Percentiles rank a stretch among this genome's conserved stretches.
Evolutionary conservation across 768 basidiomycete genomes (phyloP).

Genomic region (Sarcodon aspratus): DNA sequence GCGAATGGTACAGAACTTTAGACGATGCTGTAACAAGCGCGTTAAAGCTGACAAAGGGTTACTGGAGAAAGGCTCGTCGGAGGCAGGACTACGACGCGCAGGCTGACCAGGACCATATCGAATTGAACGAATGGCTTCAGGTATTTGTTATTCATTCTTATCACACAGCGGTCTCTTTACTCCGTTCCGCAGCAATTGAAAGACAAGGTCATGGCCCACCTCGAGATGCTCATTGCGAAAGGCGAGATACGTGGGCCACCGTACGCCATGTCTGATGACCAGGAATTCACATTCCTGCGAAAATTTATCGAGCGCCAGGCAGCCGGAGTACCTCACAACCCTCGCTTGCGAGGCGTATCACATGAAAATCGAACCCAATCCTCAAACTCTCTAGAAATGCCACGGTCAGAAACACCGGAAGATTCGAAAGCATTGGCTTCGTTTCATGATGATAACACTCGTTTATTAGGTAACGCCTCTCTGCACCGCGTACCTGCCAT

Average conservation of each 20-base stretch:
- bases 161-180: neutral
- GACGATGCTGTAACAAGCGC: conserved; percentile 73
- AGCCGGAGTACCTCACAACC: conserved; percentile 68
- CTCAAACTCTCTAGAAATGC: conserved; percentile 7
- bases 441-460: conserved; percentile 10
- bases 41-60: conserved; percentile 76
- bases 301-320: conserved; percentile 77
- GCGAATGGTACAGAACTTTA: conserved; percentile 74
- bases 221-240: conserved; percentile 81
- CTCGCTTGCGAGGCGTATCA: conserved; percentile 50
- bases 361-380: conserved; percentile 8
- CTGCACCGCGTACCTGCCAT: neutral
- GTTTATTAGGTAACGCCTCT: conserved; percentile 9
- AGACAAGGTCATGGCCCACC: conserved; percentile 82
- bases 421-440: conserved; percentile 11
- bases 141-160: neutral
- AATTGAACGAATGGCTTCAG: conserved; percentile 69
- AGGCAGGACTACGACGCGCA: conserved; percentile 79
- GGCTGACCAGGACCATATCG: conserved; percentile 85
- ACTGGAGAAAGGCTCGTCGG: conserved; percentile 67
- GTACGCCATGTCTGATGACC: conserved; percentile 69
- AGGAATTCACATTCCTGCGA: conserved; percentile 68
- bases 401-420: conserved; percentile 8
- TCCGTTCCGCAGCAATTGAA: conserved; percentile 52
- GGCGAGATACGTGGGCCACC: conserved; percentile 80